Evolutionary conservation across 345 rosid species (phyloP).

Genomic region (Citrus unshiu): DNA sequence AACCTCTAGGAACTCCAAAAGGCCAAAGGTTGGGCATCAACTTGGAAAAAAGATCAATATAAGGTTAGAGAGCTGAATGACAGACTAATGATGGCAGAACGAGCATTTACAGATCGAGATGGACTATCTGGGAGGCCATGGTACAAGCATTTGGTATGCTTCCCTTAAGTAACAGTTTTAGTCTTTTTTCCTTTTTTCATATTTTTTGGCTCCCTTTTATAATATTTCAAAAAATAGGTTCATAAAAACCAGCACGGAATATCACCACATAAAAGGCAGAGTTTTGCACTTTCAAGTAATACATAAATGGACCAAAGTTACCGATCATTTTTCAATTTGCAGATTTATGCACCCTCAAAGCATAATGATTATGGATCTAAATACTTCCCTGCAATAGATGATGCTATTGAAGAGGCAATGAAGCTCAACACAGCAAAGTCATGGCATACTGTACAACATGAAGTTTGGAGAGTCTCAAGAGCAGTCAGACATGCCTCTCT

Average conservation of each 20-base stretch:
- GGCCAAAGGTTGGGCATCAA: conserved; percentile 32
- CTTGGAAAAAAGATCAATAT: conserved; percentile 26
- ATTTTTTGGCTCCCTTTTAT: neutral
- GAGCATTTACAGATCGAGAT: conserved; percentile 69
- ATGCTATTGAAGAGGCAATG: conserved; percentile 63
- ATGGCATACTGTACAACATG: conserved; percentile 69
- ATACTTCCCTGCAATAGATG: conserved; percentile 73
- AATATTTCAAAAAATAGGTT: neutral
- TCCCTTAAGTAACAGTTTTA: neutral
- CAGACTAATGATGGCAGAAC: conserved; percentile 74
- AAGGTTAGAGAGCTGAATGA: conserved; percentile 67
- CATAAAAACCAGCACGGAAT: neutral
- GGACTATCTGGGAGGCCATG: conserved; percentile 67
- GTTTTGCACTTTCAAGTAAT: neutral
- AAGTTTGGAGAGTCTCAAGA: conserved; percentile 82
- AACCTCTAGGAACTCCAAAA: conserved; percentile 35
- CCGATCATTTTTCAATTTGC: conserved; percentile 11
- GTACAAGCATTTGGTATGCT: conserved; percentile 72
- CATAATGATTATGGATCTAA: conserved; percentile 73
- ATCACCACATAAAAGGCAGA: neutral
- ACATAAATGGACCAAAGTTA: neutral
- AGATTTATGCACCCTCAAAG: conserved; percentile 72
- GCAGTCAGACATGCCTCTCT: conserved; percentile 58
- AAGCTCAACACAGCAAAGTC: conserved; percentile 40
- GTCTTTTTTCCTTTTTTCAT: neutral